Evolutionary conservation across 176 grass and related monocot species (phyloP).

Genomic region (Thinopyrum elongatum): DNA sequence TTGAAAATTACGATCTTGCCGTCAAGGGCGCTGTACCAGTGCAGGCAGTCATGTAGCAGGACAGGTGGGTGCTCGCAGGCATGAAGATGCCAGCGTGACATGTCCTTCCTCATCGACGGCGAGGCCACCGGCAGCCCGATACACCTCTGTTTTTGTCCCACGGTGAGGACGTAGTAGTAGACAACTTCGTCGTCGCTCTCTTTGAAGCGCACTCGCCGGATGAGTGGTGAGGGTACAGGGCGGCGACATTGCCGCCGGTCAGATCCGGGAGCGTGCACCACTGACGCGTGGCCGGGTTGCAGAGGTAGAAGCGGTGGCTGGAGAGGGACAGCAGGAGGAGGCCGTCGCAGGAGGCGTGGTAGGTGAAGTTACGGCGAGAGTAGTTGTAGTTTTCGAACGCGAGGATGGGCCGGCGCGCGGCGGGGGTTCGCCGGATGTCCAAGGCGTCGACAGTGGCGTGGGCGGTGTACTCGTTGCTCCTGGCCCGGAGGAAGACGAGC

Average conservation of each 20-base stretch:
- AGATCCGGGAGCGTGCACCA: background rate
- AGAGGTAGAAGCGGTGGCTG: background rate
- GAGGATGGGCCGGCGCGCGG: background rate
- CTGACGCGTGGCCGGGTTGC: slow-evolving; percentile 8
- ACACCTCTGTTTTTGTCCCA: background rate
- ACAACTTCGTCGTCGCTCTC: rapidly evolving
- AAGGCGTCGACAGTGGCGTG: background rate
- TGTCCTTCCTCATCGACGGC: background rate
- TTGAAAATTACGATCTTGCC: background rate
- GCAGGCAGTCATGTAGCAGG: background rate
- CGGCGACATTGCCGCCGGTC: background rate
- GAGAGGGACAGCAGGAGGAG: background rate
- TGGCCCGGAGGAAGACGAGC: background rate
- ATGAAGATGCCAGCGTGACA: background rate
- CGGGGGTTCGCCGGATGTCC: background rate
- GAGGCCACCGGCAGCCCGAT: background rate
- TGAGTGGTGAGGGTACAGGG: background rate
- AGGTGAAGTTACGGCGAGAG: background rate
- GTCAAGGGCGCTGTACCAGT: background rate
- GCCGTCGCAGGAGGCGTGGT: slow-evolving; percentile 5
- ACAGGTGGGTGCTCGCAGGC: background rate
- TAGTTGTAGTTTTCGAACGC: background rate
- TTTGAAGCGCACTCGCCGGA: background rate
- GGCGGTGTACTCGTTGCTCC: background rate
- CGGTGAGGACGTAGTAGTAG: background rate